Evolutionary conservation across 139 green algal species (phyloP), one percentile per base, ranked within the genome.

Genomic region (Chlamydomonas incerta): DNA sequence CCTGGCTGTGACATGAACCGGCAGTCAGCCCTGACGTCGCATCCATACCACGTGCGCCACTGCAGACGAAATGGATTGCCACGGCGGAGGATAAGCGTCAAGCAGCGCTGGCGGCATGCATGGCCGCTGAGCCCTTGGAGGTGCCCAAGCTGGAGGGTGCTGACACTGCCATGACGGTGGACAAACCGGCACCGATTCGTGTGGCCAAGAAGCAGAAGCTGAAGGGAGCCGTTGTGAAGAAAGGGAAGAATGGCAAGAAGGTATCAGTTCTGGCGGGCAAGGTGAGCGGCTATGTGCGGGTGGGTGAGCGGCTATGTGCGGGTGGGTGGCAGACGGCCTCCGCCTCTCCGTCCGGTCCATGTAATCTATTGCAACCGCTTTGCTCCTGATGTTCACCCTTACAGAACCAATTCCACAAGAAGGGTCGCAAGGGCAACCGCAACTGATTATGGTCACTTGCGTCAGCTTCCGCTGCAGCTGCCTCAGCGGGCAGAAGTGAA

Each of bases 401-500:
- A 8, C 41, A 60, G 18, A 37, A 50, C 21, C 66, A 77, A 52
- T 85, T 85, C 33, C 35, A 85, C 52, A 85, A 76, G 80, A 76
- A 85, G 50, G 80, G 80, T 50, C 76, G 76, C 67, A 85, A 85
- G 80, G 67, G 80, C 0, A 55, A 80, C 26, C 31, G n/a, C 29
- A 50, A 50, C 28, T 80, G 50, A 9, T 29, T 28, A n/a, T n/a
- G n/a, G n/a, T n/a, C n/a, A n/a, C n/a, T n/a, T n/a, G n/a, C n/a
- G n/a, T n/a, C n/a, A n/a, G n/a, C n/a, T n/a, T n/a, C n/a, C n/a
- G n/a, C n/a, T n/a, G n/a, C n/a, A n/a, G n/a, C n/a, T n/a, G n/a
- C n/a, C n/a, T n/a, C n/a, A n/a, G n/a, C n/a, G n/a, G n/a, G n/a
- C n/a, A n/a, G n/a, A n/a, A n/a, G n/a, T n/a, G n/a, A n/a, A n/a